Percentiles rank a stretch among this genome's conserved stretches.
These are phyloP conservation scores for Neonectria punicea DNA, from an alignment of 2,329 filamentous ascomycete species.

Conservation along the genomic window DNA sequence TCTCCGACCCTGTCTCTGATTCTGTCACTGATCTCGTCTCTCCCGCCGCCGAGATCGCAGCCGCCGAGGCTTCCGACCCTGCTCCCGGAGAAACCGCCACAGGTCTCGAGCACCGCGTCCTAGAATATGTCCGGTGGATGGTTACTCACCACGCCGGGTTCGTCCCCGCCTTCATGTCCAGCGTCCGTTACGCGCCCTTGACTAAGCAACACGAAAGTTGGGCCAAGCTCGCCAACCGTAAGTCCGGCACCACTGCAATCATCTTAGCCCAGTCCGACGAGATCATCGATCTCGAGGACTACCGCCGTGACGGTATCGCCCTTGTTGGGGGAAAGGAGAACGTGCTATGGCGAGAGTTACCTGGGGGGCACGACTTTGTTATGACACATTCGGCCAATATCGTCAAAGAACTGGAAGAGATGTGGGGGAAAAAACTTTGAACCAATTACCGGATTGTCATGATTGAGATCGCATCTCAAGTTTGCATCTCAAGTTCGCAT, in stretches of 20 bases:
- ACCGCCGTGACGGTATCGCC: constrained; percentile 60
- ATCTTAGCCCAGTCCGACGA: constrained; percentile 63
- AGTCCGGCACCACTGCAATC: constrained; percentile 59
- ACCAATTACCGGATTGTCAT: neutral
- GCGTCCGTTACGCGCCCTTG: constrained; percentile 64
- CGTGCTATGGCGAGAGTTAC: constrained; percentile 62
- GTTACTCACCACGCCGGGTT: constrained; percentile 66
- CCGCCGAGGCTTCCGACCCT: constrained; percentile 53
- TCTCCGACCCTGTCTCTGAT: constrained; percentile 23
- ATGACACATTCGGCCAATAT: constrained; percentile 63
- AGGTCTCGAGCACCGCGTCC: constrained; percentile 59
- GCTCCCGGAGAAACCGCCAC: constrained; percentile 41
- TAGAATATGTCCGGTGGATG: constrained; percentile 68
- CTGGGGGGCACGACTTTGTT: constrained; percentile 70
- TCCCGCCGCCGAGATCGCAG: constrained; percentile 50
- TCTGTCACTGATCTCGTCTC: constrained; percentile 32
- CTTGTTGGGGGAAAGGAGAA: constrained; percentile 61
- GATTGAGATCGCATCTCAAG: neutral
- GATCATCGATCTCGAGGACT: constrained; percentile 63
- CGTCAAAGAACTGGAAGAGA: constrained; percentile 57
- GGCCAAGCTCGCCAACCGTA: constrained; percentile 55
- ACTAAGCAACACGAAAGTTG: constrained; percentile 63
- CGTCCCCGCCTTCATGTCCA: constrained; percentile 68
- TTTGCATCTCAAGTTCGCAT: neutral
- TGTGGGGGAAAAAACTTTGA: constrained; percentile 53